These are phyloP conservation scores for Galerina sulciceps DNA, from an alignment of 768 basidiomycete species.

Conservation along the genomic window DNA sequence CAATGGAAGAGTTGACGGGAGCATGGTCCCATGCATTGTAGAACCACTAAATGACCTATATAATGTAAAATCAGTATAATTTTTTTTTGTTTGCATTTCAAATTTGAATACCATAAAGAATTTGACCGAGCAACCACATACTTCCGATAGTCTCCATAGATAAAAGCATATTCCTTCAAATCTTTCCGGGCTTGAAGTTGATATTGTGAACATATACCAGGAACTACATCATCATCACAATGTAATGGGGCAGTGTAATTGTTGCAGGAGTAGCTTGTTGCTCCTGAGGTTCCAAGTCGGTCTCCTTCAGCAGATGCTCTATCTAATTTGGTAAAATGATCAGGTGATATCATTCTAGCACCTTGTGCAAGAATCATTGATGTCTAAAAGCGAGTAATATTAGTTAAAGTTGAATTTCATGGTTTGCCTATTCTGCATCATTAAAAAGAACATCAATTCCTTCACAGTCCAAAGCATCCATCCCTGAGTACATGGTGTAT, in stretches of 20 bases:
- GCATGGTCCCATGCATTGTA: background rate
- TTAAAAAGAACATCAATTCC: background rate
- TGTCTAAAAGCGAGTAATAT: background rate
- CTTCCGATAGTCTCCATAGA: background rate
- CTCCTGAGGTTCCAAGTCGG: background rate
- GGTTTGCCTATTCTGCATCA: background rate
- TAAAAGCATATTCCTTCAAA: background rate
- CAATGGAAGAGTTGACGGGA: background rate
- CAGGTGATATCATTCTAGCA: background rate
- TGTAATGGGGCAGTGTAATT: constrained; percentile 10
- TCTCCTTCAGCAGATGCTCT: background rate
- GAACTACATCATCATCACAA: background rate
- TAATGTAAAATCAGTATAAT: background rate
- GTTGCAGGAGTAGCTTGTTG: background rate
- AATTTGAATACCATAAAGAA: background rate
- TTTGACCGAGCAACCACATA: background rate
- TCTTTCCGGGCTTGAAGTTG: constrained; percentile 3
- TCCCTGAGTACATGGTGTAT: background rate
- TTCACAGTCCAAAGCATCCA: background rate
- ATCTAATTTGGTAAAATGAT: background rate
- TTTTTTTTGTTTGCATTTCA: no score
- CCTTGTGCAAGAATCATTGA: background rate
- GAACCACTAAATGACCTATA: background rate
- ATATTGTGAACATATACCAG: constrained; percentile 8
- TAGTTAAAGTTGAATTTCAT: background rate